Conservation (phyloP, 768 basidiomycete species). For the Auriscalpium orientale region DNA sequence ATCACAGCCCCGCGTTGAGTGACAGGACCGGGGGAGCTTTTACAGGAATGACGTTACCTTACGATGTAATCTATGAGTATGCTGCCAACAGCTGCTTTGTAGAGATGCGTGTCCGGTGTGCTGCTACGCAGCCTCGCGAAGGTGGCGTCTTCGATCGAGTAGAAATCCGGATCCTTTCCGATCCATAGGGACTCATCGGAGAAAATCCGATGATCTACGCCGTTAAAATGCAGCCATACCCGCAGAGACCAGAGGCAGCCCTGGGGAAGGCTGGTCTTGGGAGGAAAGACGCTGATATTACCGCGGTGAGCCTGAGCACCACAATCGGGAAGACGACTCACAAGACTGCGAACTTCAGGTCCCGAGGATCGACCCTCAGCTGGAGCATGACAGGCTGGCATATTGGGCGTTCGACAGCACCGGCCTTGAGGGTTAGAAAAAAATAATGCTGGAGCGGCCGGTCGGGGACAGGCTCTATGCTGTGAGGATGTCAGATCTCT, state of each 20-base stretch:
- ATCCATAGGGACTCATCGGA: constrained; percentile 60
- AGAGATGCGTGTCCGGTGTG: constrained; percentile 39
- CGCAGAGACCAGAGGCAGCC: constrained; percentile 50
- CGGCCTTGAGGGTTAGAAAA: constrained; percentile 44
- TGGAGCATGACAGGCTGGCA: constrained; percentile 39
- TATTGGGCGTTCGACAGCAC: constrained; percentile 47
- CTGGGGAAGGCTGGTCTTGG: constrained; percentile 46
- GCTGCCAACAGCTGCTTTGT: constrained; percentile 48
- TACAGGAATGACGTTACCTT: constrained; percentile 28
- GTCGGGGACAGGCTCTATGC: constrained; percentile 14
- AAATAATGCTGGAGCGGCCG: constrained; percentile 37
- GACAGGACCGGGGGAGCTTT: background rate
- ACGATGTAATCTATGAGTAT: constrained; percentile 50
- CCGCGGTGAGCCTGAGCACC: too few species aligned
- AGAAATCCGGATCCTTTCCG: constrained; percentile 59
- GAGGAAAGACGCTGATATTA: constrained; percentile 44
- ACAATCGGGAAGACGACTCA: constrained; percentile 23
- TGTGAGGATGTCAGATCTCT: background rate
- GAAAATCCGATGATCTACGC: constrained; percentile 58
- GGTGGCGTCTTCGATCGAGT: constrained; percentile 45
- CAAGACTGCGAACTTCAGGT: constrained; percentile 57
- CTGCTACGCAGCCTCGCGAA: constrained; percentile 42
- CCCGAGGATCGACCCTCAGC: constrained; percentile 45
- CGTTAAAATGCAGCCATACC: constrained; percentile 53
- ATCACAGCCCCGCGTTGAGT: background rate